phyloP scores from a whole-genome alignment of 768 basidiomycete species.

The Phylloporus rhodoxanthus region DNA sequence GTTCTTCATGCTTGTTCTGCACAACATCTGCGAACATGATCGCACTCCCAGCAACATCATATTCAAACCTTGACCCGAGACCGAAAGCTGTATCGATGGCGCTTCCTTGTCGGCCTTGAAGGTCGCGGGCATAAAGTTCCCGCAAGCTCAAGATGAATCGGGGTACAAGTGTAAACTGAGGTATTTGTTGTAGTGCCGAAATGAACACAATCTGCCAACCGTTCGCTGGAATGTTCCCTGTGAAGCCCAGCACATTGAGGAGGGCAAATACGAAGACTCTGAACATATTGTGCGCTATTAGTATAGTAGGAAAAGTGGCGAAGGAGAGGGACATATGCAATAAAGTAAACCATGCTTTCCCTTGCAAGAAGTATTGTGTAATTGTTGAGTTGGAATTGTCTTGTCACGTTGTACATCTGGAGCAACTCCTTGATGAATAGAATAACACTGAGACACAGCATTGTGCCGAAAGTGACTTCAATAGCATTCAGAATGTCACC shows the following conservation, averaged over 20 bases:
- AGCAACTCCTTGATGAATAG: too few species aligned
- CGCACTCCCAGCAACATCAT: background rate
- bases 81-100: background rate
- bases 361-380: background rate
- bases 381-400: background rate
- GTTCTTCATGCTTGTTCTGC: background rate
- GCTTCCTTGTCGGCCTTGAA: background rate
- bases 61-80: background rate
- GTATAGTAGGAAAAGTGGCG: too few species aligned
- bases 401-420: too few species aligned
- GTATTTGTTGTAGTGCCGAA: too few species aligned
- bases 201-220: too few species aligned
- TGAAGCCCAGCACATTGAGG: too few species aligned
- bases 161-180: background rate
- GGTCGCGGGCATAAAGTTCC: background rate
- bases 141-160: background rate
- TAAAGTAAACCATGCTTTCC: background rate
- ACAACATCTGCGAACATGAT: background rate
- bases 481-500: too few species aligned
- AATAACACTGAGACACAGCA: too few species aligned
- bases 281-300: too few species aligned
- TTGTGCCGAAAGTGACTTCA: too few species aligned
- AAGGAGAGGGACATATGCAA: background rate
- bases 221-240: too few species aligned
- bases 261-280: too few species aligned